phyloP scores from a whole-genome alignment of 805 yeast genomes.

The Candida incommunis region DNA sequence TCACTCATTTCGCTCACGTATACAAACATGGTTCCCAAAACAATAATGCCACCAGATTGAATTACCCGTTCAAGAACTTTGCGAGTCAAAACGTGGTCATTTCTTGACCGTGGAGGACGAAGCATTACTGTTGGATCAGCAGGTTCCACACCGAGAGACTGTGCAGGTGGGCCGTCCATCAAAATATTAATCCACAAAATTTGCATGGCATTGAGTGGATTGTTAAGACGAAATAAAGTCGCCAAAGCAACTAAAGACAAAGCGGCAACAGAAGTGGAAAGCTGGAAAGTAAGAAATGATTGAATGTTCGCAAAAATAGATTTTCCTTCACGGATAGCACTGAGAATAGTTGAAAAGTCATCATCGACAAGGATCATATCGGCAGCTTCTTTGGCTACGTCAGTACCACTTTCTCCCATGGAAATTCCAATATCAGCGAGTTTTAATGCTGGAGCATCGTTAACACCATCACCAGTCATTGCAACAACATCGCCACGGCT shows the following conservation, averaged over 20 bases:
- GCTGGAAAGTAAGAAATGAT: slow-evolving; percentile 86
- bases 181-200: slow-evolving; percentile 92
- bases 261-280: slow-evolving; percentile 93
- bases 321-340: slow-evolving; percentile 94
- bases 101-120: slow-evolving; percentile 87
- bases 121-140: slow-evolving; percentile 93
- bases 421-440: slow-evolving; percentile 93
- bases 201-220: slow-evolving; percentile 96
- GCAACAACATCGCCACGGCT: slow-evolving; percentile 88
- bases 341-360: slow-evolving; percentile 85
- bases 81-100: slow-evolving; percentile 67
- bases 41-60: slow-evolving; percentile 63
- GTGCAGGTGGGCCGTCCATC: slow-evolving; percentile 99
- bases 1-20: slow-evolving; percentile 72
- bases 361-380: slow-evolving; percentile 97
- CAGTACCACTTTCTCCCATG: slow-evolving; percentile 76
- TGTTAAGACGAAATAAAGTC: slow-evolving; percentile 76
- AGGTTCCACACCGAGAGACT: slow-evolving; percentile 92
- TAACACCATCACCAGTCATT: slow-evolving; percentile 99
- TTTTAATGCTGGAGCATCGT: slow-evolving; percentile 96
- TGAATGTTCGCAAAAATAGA: slow-evolving; percentile 94
- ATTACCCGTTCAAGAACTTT: slow-evolving; percentile 57
- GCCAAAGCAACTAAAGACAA: slow-evolving; percentile 76
- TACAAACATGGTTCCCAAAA: slow-evolving; percentile 75
- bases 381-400: slow-evolving; percentile 96